Conservation (phyloP, 1,284 basidiomycete genomes). For the Caloboletus inedulis region DNA sequence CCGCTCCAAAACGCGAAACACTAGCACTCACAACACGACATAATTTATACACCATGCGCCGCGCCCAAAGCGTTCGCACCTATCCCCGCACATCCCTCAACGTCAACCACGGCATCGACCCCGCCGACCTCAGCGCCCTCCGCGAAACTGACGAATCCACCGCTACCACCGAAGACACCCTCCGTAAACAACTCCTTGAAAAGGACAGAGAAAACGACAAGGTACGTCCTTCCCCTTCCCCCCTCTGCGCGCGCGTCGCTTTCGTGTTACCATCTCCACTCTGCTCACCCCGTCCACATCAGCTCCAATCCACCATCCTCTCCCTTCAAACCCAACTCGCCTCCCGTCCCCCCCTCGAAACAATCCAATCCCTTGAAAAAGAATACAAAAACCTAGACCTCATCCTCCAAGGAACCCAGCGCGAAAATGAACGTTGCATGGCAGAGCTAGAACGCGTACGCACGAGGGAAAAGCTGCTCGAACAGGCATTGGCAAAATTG, state of each 20-base stretch:
- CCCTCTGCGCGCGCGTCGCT: too few species aligned
- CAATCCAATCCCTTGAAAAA: slow-evolving; percentile 58
- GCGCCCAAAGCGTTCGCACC: slow-evolving; percentile 55
- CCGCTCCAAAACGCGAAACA: too few species aligned
- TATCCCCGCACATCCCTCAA: slow-evolving; percentile 48
- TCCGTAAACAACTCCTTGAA: slow-evolving; percentile 64
- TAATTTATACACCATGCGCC: slow-evolving; percentile 47
- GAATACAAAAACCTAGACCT: slow-evolving; percentile 71
- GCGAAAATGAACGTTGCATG: slow-evolving; percentile 78
- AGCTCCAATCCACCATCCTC: slow-evolving; percentile 62
- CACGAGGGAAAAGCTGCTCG: slow-evolving; percentile 65
- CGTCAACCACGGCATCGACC: slow-evolving; percentile 27
- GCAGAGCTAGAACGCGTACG: slow-evolving; percentile 65
- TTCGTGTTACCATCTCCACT: too few species aligned
- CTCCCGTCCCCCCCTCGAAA: slow-evolving; percentile 61
- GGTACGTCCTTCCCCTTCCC: slow-evolving; percentile 39
- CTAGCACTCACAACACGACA: too few species aligned
- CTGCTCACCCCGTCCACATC: background rate
- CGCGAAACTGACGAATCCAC: slow-evolving; percentile 55
- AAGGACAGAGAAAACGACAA: slow-evolving; percentile 70
- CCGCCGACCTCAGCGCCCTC: slow-evolving; percentile 58
- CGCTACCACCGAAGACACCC: slow-evolving; percentile 46
- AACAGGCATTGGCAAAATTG: slow-evolving; percentile 62
- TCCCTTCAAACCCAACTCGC: slow-evolving; percentile 60
- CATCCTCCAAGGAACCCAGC: slow-evolving; percentile 67